Base-by-base conservation (phyloP, 768 basidiomycete genomes). In the Panaeolus cyanescens region DNA sequence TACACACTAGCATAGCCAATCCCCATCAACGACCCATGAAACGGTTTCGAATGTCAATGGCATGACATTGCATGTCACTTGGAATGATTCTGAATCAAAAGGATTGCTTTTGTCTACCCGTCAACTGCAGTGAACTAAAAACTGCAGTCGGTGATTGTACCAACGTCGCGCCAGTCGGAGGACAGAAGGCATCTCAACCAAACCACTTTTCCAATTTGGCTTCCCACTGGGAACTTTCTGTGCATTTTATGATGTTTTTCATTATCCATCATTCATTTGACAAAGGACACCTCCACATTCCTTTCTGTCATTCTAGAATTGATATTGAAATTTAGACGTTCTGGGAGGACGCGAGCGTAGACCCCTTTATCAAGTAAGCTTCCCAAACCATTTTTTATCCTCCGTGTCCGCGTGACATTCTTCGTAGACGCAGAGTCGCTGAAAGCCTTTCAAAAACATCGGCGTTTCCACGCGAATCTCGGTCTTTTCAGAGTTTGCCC, bases 401-500 rank as follows among this genome's bases (percentile, higher is more conserved):
- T 22, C 45, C 45, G 12, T 13, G n/a, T 28, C 45, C 42, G 22
- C 45, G 45, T 50, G 45, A 50, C 45, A 50, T 50, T 50, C 45
- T 50, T 50, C 25, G 9, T 6, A 20, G 12, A 22, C 25, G 25
- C 40, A 50, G 17, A n/a, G n/a, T n/a, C 25, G 45, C 45, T 50
- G 22, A 25, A 50, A 30, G 25, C 10, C 19, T 50, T 50, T 25
- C 40, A 20, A 30, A 50, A 50, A 50, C 25, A 50, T 50, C 45
- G 45, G 45, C 45, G 45, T 50, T 50, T 50, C 45, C 45, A 50
- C 45, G 45, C 45, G 25, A 28, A 50, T 50, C 45, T 50, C 45
- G 45, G 45, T 50, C 45, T 50, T 50, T 50, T 28, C 45, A 50
- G 30, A 42, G 8, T 42, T 28, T 50, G 30, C 45, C n/a, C 25